Base-by-base conservation (phyloP, 2,329 filamentous ascomycete genomes). In the Ophiostoma himal-ulmi region DNA sequence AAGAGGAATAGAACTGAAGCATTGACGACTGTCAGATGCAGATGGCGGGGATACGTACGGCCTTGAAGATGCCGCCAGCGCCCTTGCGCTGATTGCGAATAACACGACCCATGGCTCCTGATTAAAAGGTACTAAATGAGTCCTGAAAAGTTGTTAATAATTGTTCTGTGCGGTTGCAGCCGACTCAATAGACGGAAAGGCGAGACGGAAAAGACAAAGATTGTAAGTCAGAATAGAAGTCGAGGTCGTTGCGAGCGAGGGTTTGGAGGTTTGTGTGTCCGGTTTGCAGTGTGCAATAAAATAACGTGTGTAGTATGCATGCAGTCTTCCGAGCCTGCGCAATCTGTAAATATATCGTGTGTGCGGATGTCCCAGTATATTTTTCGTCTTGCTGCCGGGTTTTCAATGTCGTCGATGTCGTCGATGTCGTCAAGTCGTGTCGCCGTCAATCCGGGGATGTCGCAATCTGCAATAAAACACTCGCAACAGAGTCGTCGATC, bases 1-100 rank as follows among this genome's bases (percentile, higher is more conserved):
- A 8, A 57, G n/a, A 48, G 3, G 6, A 48, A 20, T 20, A 20
- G 17, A 48, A 17, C 41, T 17, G 41, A 44, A 20, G 6, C 44
- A 20, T 48, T 14, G 13, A 34, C 17, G 57, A 30, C 57, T 34
- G 57, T 34, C 26, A 26, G 14, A 62, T 30, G n/a, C 26, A 62
- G 11, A 30, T 11, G 60, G n/a, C 8, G 30, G 14, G 26, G n/a
- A 69, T 26, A 75, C 74, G 41, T 74, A 72, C 73, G 73, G 76
- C 76, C 74, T 77, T 86, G 83, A 86, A 86, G 78, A 86, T 86
- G 78, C 82, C 83, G 79, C 84, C 84, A 81, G 82, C 82, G 78
- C 84, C 84, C 82, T 86, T 86, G 79, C 84, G 83, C 85, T 88
- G 86, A 82, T 88, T 88, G 82, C 86, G 85, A 84, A 88, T 88